Evolutionary conservation across 2,329 filamentous ascomycete genomes (phyloP), one percentile per base, ranked within the genome.

Genomic region (Pyrenophora graminea): DNA sequence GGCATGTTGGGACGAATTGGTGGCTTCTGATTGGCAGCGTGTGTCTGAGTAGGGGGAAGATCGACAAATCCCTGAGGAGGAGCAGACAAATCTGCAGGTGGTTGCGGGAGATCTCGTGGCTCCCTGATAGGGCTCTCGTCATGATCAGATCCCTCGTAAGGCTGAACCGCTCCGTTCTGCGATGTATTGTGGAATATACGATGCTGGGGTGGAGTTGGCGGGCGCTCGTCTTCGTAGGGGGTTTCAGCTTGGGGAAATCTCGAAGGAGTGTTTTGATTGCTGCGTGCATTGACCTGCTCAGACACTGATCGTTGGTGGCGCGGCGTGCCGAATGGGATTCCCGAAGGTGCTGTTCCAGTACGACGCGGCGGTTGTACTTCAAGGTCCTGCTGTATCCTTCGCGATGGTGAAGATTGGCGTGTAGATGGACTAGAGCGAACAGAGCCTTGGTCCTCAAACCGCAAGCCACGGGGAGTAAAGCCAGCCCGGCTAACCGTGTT

Each of bases 31-130:
- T 88, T 85, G 10, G 91, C 84, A 32, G 82, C 81, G 71, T 96
- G 90, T 40, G 85, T 82, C 70, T 97, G 93, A 9, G 85, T 85
- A 3, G 93, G 93, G 1, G 93, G 92, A 5, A 81, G 78, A 4
- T 83, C 84, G 17, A 97, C 91, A 6, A 90, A 90, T 59, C 89
- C 87, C 1, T 89, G 90, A 5, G 88, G 74, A 9, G 71, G 72
- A 23, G 68, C 68, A 21, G 67, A 64, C 12, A 70, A 56, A 39
- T 70, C 73, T n/a, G 73, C 53, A 34, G 68, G 69, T 17, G 74
- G 51, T 32, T 71, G 59, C 21, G 71, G 71, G 6, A 72, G 50
- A 39, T 67, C 56, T 6, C 56, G 58, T 6, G 64, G 53, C 18
- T 70, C 67, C 19, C 62, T 62, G n/a, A 55, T 58, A 3, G 62